Evolutionary conservation across 75 land plant genomes (phyloP), one percentile per base, ranked within the genome.

Genomic region (Isoetes taiwanensis): DNA sequence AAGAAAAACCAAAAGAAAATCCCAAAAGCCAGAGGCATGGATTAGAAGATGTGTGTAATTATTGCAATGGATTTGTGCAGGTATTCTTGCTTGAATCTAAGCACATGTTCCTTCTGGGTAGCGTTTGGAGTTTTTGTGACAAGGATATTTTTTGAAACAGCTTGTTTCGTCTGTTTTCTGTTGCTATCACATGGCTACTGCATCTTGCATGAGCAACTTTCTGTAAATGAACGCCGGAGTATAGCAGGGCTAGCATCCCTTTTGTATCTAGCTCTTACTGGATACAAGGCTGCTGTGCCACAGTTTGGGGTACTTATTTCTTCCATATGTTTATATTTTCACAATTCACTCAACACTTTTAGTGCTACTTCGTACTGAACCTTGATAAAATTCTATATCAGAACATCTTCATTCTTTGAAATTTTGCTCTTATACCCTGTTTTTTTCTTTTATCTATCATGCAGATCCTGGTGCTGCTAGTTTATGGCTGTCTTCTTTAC

Each of bases 181-280:
- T 69, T 91, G 59, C 83, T 91, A 31, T 89, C 97, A 31, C 89
- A 86, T 73, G 97, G 97, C 30, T 91, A 91, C 61, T 91, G 89
- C 58, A 86, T 91, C 56, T 78, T 84, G 76, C 82, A 71, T 43
- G 95, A 91, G 68, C 82, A 74, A 32, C 85, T 91, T 33, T 78
- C 94, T 8, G 62, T 77, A 26, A 30, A 71, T 3, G 88, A 91
- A 48, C 68, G 94, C 30, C 75, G 94, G 2, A 70, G 57, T 8
- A 91, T 83, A 14, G 94, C 97, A 57, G 74, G 77, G 28, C 75
- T 86, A 29, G 81, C 80, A 2, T 80, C 74, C 53, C 72, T 80
- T 21, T 71, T 90, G 56, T 90, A 90, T 60, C 67, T 90, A 70
- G 74, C 80, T 28, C 88, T 90, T 19, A 80, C 85, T 46, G 97